A percentile compares a stretch with the other conserved stretches of the same genome.
Conservation (phyloP, 2,329 filamentous ascomycete genomes). For the Davidsoniella eucalypti region DNA sequence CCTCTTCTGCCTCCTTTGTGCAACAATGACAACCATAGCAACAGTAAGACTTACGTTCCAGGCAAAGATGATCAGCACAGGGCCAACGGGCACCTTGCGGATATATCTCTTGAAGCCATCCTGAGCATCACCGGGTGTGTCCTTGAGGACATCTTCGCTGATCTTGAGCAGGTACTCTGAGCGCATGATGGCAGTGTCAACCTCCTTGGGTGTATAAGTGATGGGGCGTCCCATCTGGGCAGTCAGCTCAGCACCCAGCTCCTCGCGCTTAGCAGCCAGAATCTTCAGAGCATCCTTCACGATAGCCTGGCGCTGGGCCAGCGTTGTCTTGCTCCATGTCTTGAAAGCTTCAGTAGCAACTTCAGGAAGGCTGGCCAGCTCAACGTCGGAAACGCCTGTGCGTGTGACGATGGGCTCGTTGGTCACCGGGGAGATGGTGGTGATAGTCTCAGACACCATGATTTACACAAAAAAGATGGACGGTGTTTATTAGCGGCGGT, state of each 20-base stretch:
- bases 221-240: constrained; percentile 94
- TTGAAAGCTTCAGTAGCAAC: constrained; percentile 60
- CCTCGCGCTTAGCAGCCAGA: constrained; percentile 56
- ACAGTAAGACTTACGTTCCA: constrained; percentile 61
- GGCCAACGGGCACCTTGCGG: constrained; percentile 72
- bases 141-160: constrained; percentile 58
- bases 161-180: constrained; percentile 77
- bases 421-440: constrained; percentile 79
- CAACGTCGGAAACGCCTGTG: constrained; percentile 52
- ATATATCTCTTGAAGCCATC: constrained; percentile 84
- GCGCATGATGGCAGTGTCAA: constrained; percentile 70
- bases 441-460: constrained; percentile 50
- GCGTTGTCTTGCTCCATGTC: constrained; percentile 56
- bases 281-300: constrained; percentile 63
- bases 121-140: constrained; percentile 69
- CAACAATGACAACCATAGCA: background rate
- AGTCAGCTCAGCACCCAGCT: constrained; percentile 68
- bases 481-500: constrained; percentile 12
- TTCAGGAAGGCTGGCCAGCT: constrained; percentile 56
- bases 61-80: constrained; percentile 76
- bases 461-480: background rate
- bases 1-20: too few relatives aligned
- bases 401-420: constrained; percentile 71
- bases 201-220: constrained; percentile 66
- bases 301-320: constrained; percentile 62